Evolutionary conservation across 2,329 filamentous ascomycete genomes (phyloP).

Genomic region (Fusarium sp.): DNA sequence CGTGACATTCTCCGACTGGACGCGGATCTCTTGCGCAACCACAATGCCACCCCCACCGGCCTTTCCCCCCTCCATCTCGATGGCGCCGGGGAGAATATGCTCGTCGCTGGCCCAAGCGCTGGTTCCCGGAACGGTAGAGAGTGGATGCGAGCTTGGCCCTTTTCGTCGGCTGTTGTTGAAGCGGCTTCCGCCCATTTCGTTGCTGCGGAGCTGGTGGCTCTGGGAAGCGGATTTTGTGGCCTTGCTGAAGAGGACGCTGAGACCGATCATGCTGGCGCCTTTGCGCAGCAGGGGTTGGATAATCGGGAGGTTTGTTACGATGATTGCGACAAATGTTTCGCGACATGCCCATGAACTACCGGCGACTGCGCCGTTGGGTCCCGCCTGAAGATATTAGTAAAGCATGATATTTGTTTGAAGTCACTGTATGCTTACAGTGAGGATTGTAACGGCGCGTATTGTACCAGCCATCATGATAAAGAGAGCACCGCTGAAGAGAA

Average conservation of each 20-base stretch:
- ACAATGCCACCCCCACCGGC: conserved; percentile 28
- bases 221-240: conserved; percentile 36
- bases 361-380: conserved; percentile 35
- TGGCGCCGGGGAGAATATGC: conserved; percentile 30
- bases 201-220: conserved; percentile 41
- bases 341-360: conserved; percentile 53
- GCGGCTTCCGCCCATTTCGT: conserved; percentile 24
- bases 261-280: conserved; percentile 38
- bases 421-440: neutral
- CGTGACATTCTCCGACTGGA: conserved; percentile 32
- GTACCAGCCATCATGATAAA: conserved; percentile 45
- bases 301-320: conserved; percentile 54
- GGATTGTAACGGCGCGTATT: conserved; percentile 40
- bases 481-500: conserved; percentile 39
- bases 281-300: conserved; percentile 40
- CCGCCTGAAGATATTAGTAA: conserved; percentile 23
- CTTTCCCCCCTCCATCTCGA: conserved; percentile 3
- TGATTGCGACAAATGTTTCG: conserved; percentile 56
- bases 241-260: conserved; percentile 38
- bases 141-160: conserved; percentile 14
- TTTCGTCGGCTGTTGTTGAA: conserved; percentile 31
- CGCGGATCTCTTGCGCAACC: conserved; percentile 39
- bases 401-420: accelerated
- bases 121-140: conserved; percentile 25
- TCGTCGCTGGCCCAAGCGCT: conserved; percentile 43